phyloP scores from a whole-genome alignment of 495 filamentous ascomycete species.

The Aspergillus coremiiformis region DNA sequence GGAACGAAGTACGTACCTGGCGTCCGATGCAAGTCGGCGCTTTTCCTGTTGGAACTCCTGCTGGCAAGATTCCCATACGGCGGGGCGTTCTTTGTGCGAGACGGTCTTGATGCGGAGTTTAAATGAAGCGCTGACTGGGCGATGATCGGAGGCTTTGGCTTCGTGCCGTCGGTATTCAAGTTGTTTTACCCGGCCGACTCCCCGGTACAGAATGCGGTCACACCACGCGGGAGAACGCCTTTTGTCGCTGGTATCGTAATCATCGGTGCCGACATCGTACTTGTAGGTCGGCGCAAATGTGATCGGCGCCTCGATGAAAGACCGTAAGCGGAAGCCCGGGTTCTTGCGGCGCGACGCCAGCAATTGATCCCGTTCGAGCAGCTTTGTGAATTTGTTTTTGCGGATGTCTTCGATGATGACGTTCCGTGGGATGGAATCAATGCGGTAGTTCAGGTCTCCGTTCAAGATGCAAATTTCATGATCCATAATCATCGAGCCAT shows the following conservation, averaged over 20 bases:
- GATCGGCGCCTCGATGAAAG: conserved; percentile 80
- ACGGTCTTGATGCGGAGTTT: conserved; percentile 76
- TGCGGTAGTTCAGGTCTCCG: conserved; percentile 96
- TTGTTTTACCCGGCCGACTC: conserved; percentile 75
- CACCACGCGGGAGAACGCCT: conserved; percentile 96
- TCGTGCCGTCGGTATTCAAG: conserved; percentile 83
- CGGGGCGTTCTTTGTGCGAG: conserved; percentile 52
- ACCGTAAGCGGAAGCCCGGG: conserved; percentile 76
- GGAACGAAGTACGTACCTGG: conserved; percentile 40
- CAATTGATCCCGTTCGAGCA: conserved; percentile 92
- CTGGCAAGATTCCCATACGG: conserved; percentile 62
- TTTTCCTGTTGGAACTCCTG: conserved; percentile 64
- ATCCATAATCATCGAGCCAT: conserved; percentile 92
- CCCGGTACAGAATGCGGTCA: conserved; percentile 83
- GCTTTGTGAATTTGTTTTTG: conserved; percentile 70
- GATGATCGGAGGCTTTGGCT: conserved; percentile 82
- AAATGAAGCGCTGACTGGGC: conserved; percentile 83
- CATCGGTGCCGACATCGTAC: conserved; percentile 91
- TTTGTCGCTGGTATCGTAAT: conserved; percentile 92
- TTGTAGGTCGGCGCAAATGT: conserved; percentile 95
- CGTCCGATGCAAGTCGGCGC: conserved; percentile 53
- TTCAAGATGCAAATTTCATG: conserved; percentile 95
- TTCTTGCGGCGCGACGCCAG: conserved; percentile 80
- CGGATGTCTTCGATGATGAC: conserved; percentile 79
- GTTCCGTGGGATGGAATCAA: conserved; percentile 92